Evolutionary conservation across 441 rosid genomes (phyloP).

Genomic region (Eutrema salsugineum): DNA sequence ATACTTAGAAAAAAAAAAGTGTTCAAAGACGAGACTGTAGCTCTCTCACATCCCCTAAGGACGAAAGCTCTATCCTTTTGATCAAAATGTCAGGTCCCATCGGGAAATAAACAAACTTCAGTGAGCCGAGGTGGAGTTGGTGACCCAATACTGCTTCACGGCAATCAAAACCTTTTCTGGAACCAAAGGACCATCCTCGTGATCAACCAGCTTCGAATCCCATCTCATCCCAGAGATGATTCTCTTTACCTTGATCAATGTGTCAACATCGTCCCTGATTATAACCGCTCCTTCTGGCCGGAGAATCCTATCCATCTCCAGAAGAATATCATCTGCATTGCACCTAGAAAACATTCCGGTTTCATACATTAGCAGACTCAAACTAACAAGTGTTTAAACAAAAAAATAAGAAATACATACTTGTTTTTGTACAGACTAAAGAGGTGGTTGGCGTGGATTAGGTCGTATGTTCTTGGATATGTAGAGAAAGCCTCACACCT

Average conservation of each 20-base stretch:
- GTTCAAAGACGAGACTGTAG: constrained; percentile 12
- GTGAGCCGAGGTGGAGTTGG: constrained; percentile 58
- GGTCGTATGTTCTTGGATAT: constrained; percentile 74
- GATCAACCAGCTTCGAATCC: constrained; percentile 71
- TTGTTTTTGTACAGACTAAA: constrained; percentile 62
- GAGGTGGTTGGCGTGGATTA: constrained; percentile 60
- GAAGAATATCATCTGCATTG: constrained; percentile 58
- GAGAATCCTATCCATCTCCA: constrained; percentile 76
- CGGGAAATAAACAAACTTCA: constrained; percentile 18
- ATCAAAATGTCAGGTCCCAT: constrained; percentile 32
- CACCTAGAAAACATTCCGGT: constrained; percentile 40
- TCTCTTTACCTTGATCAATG: constrained; percentile 60
- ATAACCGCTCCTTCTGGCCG: constrained; percentile 80
- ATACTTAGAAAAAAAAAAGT: background rate
- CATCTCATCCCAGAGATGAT: constrained; percentile 63
- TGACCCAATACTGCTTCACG: constrained; percentile 74
- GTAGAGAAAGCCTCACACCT: constrained; percentile 87
- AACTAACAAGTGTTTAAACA: background rate
- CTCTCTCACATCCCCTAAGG: constrained; percentile 25
- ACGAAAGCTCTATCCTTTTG: constrained; percentile 19
- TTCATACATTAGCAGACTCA: background rate
- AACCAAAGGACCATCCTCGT: constrained; percentile 76
- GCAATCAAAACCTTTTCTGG: constrained; percentile 65
- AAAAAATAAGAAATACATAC: constrained; percentile 33
- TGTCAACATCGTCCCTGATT: constrained; percentile 65